Evolutionary conservation across 345 rosid species (phyloP), one percentile per base, ranked within the genome.

Genomic region (Erucastrum elatum): DNA sequence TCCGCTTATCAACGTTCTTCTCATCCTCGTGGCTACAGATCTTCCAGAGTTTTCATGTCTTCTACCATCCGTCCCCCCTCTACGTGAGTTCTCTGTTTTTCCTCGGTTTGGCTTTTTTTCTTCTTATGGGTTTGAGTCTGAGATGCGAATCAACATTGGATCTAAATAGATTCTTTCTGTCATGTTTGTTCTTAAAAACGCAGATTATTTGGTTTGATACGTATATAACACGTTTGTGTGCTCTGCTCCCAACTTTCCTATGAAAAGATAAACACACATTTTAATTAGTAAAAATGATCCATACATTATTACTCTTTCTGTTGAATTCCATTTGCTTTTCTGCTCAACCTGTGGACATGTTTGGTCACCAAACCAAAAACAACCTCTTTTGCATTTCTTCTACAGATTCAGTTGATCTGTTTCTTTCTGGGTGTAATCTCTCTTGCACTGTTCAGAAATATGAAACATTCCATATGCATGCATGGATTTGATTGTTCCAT

Each of bases 41-140:
- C 70, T 37, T 66, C 70, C 31, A 21, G 31, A 66, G 70, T 66
- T 66, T 37, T 37, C 80, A 82, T 82, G 84, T 59, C 82, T 60
- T 82, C 82, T 68, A 78, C 79, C 2, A 29, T 74, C 2, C 76
- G 16, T 58, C 13, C 81, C 1, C 6, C 63, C 11, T 31, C 82
- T 58, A 49, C 72, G 84, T 82, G 74, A 78, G 82, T 78, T 77
- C 21, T n/a, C n/a, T n/a, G n/a, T n/a, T n/a, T n/a, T n/a, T n/a
- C n/a, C n/a, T n/a, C n/a, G n/a, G n/a, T n/a, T n/a, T n/a, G 46
- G 46, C 46, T 39, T 41, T 41, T 17, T 62, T n/a, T n/a, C n/a
- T n/a, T 46, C 6, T 29, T 25, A 5, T 2, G 39, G 46, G 41
- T 33, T 70, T 64, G 35, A 68, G 15, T 66, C 33, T 51, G 41